Percentiles rank a stretch among this genome's conserved stretches.
Evolutionary conservation across 768 basidiomycete species (phyloP).

Genomic region (Leccinum longicurvipes): DNA sequence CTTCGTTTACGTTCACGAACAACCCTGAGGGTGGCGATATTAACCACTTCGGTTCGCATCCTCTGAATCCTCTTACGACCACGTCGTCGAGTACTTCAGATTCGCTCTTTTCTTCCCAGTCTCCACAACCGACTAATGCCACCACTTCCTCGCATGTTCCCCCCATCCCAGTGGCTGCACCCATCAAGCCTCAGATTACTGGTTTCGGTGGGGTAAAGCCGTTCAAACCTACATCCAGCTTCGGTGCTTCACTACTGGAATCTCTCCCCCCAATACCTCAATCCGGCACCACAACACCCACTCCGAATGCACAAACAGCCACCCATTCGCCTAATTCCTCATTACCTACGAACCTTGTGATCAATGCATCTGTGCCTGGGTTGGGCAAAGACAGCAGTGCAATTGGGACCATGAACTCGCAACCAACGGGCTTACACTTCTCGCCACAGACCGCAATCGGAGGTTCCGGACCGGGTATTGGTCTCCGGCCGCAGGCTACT

Average conservation of each 20-base stretch:
- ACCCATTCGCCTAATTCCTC: slow-evolving; percentile 23
- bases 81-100: slow-evolving; percentile 45
- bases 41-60: slow-evolving; percentile 16
- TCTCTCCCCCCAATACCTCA: slow-evolving; percentile 72
- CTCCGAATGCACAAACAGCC: slow-evolving; percentile 15
- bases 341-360: slow-evolving; percentile 17
- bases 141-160: slow-evolving; percentile 32
- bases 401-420: slow-evolving; percentile 32
- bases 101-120: slow-evolving; percentile 44
- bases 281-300: slow-evolving; percentile 49
- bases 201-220: slow-evolving; percentile 65
- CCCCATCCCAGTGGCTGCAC: slow-evolving; percentile 31
- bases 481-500: slow-evolving; percentile 59
- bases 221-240: slow-evolving; percentile 80
- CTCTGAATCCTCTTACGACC: slow-evolving; percentile 32
- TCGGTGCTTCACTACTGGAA: slow-evolving; percentile 73
- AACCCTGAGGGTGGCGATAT: slow-evolving; percentile 26
- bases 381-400: slow-evolving; percentile 17
- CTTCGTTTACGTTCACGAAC: slow-evolving; percentile 56
- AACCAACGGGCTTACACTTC: slow-evolving; percentile 28
- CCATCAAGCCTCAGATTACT: slow-evolving; percentile 43
- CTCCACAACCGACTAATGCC: slow-evolving; percentile 51
- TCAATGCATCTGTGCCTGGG: slow-evolving; percentile 9
- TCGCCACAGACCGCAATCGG: slow-evolving; percentile 10
- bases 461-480: slow-evolving; percentile 38